Evolutionary conservation across 306 rosid species (phyloP), one percentile per base, ranked within the genome.

Genomic region (Vicia faba): DNA sequence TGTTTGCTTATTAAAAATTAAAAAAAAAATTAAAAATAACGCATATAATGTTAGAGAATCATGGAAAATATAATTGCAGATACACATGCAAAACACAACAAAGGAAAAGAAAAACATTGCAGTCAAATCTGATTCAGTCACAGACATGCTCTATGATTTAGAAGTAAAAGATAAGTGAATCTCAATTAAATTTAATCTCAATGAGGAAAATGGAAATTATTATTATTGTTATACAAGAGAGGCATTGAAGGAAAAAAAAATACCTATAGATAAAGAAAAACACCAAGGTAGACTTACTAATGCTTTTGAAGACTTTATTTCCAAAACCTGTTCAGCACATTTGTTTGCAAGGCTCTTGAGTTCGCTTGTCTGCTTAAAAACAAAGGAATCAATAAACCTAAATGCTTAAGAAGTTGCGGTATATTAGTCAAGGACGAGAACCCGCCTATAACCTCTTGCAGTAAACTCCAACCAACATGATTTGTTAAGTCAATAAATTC

Each of bases 231-330:
- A 25, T 16, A 35, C 35, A 25, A 25, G 15, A 54, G 31, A 46
- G 11, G 67, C 35, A 57, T 20, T 49, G 38, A 69, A 74, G 51
- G 23, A 20, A 25, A 78, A 29, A 23, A 35, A 63, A 49, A 57
- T 49, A 9, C 44, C 3, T 15, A 40, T 50, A 33, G 50, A 72
- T 23, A 48, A 61, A 35, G 36, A 54, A 38, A 43, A 65, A 61
- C 36, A 66, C 55, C 33, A 25, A 53, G 33, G 69, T 23, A 76
- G 65, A 80, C 84, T 81, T 79, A 90, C 99, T 87, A 69, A 55
- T 68, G 70, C 74, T 82, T 86, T 90, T 20, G 87, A 87, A 74
- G 91, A 86, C 75, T 84, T 90, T 69, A 90, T 85, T 82, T 86
- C 90, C 71, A 15, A 68, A 78, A 35, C 65, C 70, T 88, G 97